Conservation (phyloP, 371 early-diverging fungal species). For the Lichtheimia ornata region DNA sequence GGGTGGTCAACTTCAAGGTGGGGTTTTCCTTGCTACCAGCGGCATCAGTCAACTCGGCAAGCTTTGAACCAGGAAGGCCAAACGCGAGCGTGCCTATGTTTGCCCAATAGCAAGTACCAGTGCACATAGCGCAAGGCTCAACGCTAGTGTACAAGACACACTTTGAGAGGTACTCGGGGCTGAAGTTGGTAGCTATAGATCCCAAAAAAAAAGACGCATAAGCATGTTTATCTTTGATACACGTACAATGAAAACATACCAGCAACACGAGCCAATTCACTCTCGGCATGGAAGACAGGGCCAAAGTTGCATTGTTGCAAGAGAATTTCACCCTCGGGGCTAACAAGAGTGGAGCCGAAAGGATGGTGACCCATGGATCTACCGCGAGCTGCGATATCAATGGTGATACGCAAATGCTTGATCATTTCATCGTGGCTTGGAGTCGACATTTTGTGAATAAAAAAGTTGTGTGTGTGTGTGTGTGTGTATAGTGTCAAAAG, state of each 20-base stretch:
- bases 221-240: too few relatives aligned
- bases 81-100: slow-evolving; percentile 29
- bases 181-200: slow-evolving; percentile 25
- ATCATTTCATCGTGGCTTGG: slow-evolving; percentile 21
- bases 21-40: slow-evolving; percentile 28
- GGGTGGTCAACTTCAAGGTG: slow-evolving; percentile 28
- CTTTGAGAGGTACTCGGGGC: slow-evolving; percentile 18
- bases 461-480: too few relatives aligned
- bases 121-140: slow-evolving; percentile 37
- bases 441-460: slow-evolving; percentile 8
- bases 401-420: slow-evolving; percentile 16
- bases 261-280: slow-evolving; percentile 27
- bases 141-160: slow-evolving; percentile 36
- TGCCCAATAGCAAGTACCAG: slow-evolving; percentile 33
- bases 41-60: slow-evolving; percentile 17
- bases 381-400: slow-evolving; percentile 26
- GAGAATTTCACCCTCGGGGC: slow-evolving; percentile 25
- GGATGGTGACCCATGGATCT: slow-evolving; percentile 27
- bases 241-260: slow-evolving; percentile 11
- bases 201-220: not conserved
- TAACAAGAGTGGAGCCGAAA: slow-evolving; percentile 30
- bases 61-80: slow-evolving; percentile 24
- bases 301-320: slow-evolving; percentile 32
- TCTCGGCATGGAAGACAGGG: slow-evolving; percentile 31
- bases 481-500: too few relatives aligned